Evolutionary conservation across 192 early-diverging fungal species (phyloP).

Genomic region (Coemansia reversa): DNA sequence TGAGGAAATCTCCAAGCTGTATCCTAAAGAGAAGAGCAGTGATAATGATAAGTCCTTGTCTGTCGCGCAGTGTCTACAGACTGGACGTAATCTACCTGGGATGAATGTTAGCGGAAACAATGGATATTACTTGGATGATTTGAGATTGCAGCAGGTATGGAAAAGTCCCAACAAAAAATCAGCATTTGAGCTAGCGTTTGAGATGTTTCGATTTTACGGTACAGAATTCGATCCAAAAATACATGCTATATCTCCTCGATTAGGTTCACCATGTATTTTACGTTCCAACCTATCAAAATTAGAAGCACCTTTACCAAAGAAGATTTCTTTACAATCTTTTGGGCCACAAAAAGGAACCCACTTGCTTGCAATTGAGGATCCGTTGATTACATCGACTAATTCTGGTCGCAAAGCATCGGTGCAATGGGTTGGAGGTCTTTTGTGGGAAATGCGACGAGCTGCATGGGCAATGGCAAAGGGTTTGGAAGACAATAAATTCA

Average conservation of each 20-base stretch:
- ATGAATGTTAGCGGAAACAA: conserved; percentile 7
- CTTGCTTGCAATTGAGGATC: conserved; percentile 43
- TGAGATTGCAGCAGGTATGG: conserved; percentile 8
- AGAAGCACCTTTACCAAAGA: conserved; percentile 7
- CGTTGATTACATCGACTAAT: conserved; percentile 27
- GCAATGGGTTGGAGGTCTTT: conserved; percentile 41
- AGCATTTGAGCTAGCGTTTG: conserved; percentile 15
- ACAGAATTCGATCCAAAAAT: conserved; percentile 26
- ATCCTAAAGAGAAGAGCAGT: not conserved
- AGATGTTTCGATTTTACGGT: conserved; percentile 40
- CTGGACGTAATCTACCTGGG: not conserved
- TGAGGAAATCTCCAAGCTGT: conserved; percentile 9
- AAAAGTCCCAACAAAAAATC: conserved; percentile 31
- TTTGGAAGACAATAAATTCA: not conserved
- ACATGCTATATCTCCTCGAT: conserved; percentile 30
- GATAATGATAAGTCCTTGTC: too few relatives aligned
- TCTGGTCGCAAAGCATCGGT: conserved; percentile 33
- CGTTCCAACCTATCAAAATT: conserved; percentile 24
- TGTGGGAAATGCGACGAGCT: conserved; percentile 53
- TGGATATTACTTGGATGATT: conserved; percentile 9
- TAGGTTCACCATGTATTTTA: conserved; percentile 27
- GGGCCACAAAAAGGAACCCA: conserved; percentile 15
- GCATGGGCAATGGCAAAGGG: conserved; percentile 22
- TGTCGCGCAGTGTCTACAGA: conserved; percentile 8
- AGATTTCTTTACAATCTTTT: conserved; percentile 1